Percentiles rank a stretch among this genome's conserved stretches.
Conservation (phyloP, 768 basidiomycete genomes). For the Pleurotus tuber-regium region DNA sequence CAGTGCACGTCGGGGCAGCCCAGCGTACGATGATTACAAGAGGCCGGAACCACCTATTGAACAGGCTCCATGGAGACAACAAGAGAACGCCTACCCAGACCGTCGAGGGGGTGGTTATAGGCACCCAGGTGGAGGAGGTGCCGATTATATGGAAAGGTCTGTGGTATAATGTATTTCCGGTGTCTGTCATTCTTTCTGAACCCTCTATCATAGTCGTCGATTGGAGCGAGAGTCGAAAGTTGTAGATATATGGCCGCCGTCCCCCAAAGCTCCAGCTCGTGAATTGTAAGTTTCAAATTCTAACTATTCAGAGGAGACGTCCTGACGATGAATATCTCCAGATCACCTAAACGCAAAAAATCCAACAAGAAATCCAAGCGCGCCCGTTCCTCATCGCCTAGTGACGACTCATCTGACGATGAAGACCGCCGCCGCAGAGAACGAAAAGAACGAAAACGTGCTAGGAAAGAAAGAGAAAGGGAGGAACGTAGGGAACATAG, state of each 20-base stretch:
- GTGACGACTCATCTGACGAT: constrained; percentile 51
- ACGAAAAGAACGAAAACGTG: constrained; percentile 59
- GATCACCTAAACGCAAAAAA: constrained; percentile 55
- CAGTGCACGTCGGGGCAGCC: no score
- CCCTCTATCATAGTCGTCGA: constrained; percentile 54
- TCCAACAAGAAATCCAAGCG: constrained; percentile 61
- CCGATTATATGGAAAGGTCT: constrained; percentile 71
- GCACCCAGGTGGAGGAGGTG: constrained; percentile 31
- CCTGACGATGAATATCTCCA: constrained; percentile 21
- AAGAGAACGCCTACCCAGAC: constrained; percentile 59
- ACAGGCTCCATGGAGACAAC: no score
- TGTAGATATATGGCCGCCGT: constrained; percentile 77
- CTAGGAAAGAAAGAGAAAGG: constrained; percentile 43
- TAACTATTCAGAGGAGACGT: not conserved
- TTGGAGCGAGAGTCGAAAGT: constrained; percentile 57
- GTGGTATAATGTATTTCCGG: constrained; percentile 15
- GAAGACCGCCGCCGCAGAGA: constrained; percentile 52
- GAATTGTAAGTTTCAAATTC: constrained; percentile 40
- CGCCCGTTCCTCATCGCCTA: constrained; percentile 41
- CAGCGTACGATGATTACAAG: no score
- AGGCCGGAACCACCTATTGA: no score
- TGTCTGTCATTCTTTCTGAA: constrained; percentile 3
- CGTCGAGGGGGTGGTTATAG: constrained; percentile 30
- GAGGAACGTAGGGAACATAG: constrained; percentile 39
- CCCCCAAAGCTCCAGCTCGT: constrained; percentile 68